A percentile compares a stretch with the other conserved stretches of the same genome.
phyloP scores from a whole-genome alignment of 495 filamentous ascomycete genomes.

The Podospora appendiculata region DNA sequence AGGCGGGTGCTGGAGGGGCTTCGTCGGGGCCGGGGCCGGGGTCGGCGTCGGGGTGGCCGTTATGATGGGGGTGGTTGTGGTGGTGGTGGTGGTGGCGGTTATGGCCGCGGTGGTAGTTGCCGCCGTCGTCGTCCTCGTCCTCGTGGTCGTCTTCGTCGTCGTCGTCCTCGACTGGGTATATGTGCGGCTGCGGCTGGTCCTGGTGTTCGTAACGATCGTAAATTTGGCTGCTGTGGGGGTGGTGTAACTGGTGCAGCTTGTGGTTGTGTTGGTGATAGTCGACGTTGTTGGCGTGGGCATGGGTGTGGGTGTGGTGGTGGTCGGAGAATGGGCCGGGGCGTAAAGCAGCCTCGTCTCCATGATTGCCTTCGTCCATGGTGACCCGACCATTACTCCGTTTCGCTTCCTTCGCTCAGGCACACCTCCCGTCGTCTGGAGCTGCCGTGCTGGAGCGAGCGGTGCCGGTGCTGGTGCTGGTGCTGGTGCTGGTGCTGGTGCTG shows the following conservation, averaged over 20 bases:
- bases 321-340: slow-evolving; percentile 16
- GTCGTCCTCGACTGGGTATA: neutral
- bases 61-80: slow-evolving; percentile 1
- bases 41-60: neutral
- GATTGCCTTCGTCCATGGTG: slow-evolving; percentile 30
- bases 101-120: neutral
- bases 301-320: slow-evolving; percentile 12
- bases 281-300: too few species aligned
- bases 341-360: slow-evolving; percentile 20
- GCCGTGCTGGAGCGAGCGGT: neutral
- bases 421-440: neutral
- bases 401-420: neutral
- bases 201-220: neutral
- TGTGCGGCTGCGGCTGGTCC: slow-evolving; percentile 3
- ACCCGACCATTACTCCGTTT: slow-evolving; percentile 17
- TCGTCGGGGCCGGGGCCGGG: slow-evolving; percentile 1
- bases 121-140: too few species aligned
- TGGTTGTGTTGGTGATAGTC: slow-evolving; percentile 1
- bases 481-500: neutral
- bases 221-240: neutral
- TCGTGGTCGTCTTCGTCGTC: neutral
- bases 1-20: neutral
- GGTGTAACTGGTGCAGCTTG: slow-evolving; percentile 3
- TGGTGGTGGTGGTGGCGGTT: slow-evolving; percentile 1
- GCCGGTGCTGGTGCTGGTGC: neutral